Base-by-base conservation (phyloP, 2,329 filamentous ascomycete genomes). In the Aspergillus viridinutans region DNA sequence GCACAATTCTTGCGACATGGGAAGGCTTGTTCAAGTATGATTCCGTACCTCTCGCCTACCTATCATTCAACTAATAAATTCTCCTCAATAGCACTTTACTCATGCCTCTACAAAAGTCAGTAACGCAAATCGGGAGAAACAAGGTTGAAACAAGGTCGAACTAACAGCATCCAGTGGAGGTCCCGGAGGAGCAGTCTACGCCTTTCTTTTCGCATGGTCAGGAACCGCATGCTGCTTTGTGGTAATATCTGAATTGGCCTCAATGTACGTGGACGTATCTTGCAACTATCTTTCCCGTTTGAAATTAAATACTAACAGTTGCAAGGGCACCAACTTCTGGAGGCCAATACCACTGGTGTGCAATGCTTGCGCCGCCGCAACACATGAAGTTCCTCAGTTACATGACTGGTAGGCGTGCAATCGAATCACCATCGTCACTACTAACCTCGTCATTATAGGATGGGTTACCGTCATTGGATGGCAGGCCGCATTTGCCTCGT, bases 381-480 rank as follows among this genome's bases (percentile, higher is more conserved):
- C 64, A 52, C 26, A 70, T 72, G 58, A 74, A 71, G 35, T 62
- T 74, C 12, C 58, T 78, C 2, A 77, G 75, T 42, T 80, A 74
- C 54, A 56, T 72, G 8, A 70, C 74, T 8, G 71, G 72, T 66
- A 45, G n/a, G 14, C 3, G 4, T 20, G 40, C 47, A 17, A 17
- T 17, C 49, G 26, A 10, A 25, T 50, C 29, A 35, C 23, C 9
- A 14, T 17, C 5, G 38, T 4, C 32, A 14, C 2, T 26, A 26
- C 6, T 29, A 3, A 50, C 10, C 28, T 38, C 25, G 54, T 17
- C 21, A 14, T 20, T 3, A 26, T 26, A 73, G 73, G 72, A 3
- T 78, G 76, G 76, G 68, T 77, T 14, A 70, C 71, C 5, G 72
- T 74, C 6, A 65, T 76, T 32, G 75, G 74, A 9, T 80, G 76